Base-by-base conservation (phyloP, 768 basidiomycete species). In the Tephrocybe sp. region DNA sequence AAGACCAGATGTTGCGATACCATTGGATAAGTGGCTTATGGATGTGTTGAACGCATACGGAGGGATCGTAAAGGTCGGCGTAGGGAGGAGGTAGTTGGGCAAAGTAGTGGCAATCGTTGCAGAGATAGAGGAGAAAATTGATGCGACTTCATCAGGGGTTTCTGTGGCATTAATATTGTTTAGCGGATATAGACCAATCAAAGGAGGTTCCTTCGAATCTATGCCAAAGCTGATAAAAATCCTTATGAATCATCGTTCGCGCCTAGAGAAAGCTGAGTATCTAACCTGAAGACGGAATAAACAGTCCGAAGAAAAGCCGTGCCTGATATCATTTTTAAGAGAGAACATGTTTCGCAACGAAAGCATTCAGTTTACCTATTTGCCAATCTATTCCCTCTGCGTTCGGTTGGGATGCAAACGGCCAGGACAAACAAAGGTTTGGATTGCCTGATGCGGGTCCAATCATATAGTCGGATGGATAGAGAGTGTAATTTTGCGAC, bases 301-400 rank as follows among this genome's bases (percentile, higher is more conserved):
- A 91, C 87, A 2, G 86, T 87, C 27, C 83, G 75, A 47, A 92
- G 60, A 62, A 91, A 91, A 0, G 84, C 74, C 1, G 78, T 64
- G 18, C 86, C 86, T 85, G 47, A 40, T 34, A 32, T 24, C 44
- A 25, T 19, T 18, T 13, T 30, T 12, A 42, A 30, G n/a, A 18
- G 21, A 34, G 5, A n/a, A 22, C 28, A 39, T 9, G 26, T n/a
- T 26, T 13, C 26, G n/a, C 18, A 9, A 15, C 5, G n/a, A 51
- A n/a, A n/a, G n/a, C n/a, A n/a, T n/a, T n/a, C n/a, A n/a, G n/a
- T 66, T 22, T 55, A 85, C 87, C 88, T 41, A 92, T 72, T 64
- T 90, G 87, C 89, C 89, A 92, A 59, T 92, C 89, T 44, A 92
- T 76, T 12, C 87, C 89, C 64, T 90, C 85, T 12, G 82, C 54